Base-by-base conservation (phyloP, 306 rosid genomes). In the Parietaria judaica region DNA sequence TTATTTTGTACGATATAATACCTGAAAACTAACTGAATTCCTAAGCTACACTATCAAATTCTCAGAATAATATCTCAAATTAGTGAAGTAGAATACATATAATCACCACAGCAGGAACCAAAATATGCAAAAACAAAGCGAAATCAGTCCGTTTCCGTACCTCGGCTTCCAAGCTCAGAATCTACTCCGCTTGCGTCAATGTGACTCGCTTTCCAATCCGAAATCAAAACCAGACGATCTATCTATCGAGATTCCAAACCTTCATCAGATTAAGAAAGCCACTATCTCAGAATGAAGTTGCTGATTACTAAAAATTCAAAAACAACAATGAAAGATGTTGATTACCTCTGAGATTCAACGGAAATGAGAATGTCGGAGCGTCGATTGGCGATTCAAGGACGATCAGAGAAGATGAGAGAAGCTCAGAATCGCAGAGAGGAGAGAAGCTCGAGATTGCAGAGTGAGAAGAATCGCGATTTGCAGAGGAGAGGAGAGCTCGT, bases 41-140 rank as follows among this genome's bases (percentile, higher is more conserved):
- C 9, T 41, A 36, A 16, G 10, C 55, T 11, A 54, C 49, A 54
- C 31, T 16, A 43, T 4, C 16, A 23, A 60, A 5, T 59, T 53
- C 46, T 58, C 54, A 54, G 49, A 36, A 44, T 6, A 52, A 61
- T 68, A 15, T 72, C 76, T 65, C 62, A 12, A 67, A 63, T 14
- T 17, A 39, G 36, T 4, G 39, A 35, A 11, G 11, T 10, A 55
- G 5, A 14, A 1, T 5, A 13, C 39, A 54, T 7, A 36, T 23
- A 36, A 34, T 1, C 35, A 36, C 10, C 35, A 56, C 36, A 14
- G 41, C 35, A 56, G 45, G 6, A 37, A 41, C 47, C 31, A 36
- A 52, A 51, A 52, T 46, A 50, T 55, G 5, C 14, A 8, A 41
- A 65, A 41, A 41, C 45, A 8, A 41, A 41, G 45, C 45, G 9